phyloP scores from a whole-genome alignment of 1,284 basidiomycete genomes.

The Sphagnurus paluster region DNA sequence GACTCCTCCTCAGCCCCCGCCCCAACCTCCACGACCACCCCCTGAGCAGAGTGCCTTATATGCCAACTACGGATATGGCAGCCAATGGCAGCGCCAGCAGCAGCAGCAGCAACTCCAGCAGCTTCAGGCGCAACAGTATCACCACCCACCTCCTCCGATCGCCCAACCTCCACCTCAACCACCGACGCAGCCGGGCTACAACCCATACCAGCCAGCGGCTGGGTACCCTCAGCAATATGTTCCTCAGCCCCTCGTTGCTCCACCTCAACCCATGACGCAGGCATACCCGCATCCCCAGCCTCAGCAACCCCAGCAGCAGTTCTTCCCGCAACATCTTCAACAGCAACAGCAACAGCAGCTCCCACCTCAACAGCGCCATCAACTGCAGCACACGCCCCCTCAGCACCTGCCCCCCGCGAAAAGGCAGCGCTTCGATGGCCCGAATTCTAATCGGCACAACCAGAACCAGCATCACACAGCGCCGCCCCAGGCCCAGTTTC shows the following conservation, averaged over 20 bases:
- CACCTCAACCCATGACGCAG: conserved; percentile 48
- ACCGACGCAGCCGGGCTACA: conserved; percentile 62
- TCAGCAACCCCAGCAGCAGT: conserved; percentile 48
- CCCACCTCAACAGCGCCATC: conserved; percentile 46
- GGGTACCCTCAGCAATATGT: conserved; percentile 69
- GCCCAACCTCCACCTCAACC: conserved; percentile 49
- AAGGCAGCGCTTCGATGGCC: conserved; percentile 81
- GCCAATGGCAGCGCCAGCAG: conserved; percentile 67
- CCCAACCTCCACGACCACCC: conserved; percentile 54
- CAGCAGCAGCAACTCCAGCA: conserved; percentile 59
- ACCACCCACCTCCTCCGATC: conserved; percentile 52
- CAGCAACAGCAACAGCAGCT: conserved; percentile 42
- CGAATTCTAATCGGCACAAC: conserved; percentile 47
- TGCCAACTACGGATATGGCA: conserved; percentile 83
- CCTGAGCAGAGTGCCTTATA: conserved; percentile 76
- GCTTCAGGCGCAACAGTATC: conserved; percentile 42
- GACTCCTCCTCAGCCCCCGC: conserved; percentile 52
- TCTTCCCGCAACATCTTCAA: conserved; percentile 40
- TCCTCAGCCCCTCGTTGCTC: conserved; percentile 46
- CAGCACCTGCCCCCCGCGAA: conserved; percentile 80
- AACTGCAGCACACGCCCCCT: conserved; percentile 60
- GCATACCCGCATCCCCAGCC: conserved; percentile 41
- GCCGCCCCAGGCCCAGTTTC: conserved; percentile 49
- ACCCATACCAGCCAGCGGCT: conserved; percentile 74
- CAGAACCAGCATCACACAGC: conserved; percentile 44